A percentile compares a stretch with the other conserved stretches of the same genome.
Evolutionary conservation across 75 land plant genomes (phyloP).

Genomic region (Selaginella moellendorffii): DNA sequence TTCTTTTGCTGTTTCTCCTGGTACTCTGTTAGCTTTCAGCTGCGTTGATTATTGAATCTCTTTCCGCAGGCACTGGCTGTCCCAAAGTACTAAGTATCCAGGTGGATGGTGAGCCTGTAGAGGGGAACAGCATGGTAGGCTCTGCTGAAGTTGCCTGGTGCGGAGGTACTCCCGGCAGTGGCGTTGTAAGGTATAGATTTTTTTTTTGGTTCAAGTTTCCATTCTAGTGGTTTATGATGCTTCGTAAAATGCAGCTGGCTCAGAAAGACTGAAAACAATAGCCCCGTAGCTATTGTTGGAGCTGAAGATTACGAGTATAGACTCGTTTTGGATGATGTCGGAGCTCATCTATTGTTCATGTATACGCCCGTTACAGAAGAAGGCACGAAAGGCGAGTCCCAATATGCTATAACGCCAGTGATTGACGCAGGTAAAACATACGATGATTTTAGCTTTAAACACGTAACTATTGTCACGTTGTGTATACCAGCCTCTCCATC

Average conservation of each 20-base stretch:
- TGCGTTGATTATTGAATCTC: background rate
- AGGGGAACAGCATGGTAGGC: constrained; percentile 61
- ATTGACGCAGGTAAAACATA: constrained; percentile 69
- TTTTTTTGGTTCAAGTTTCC: background rate
- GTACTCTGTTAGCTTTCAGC: constrained; percentile 18
- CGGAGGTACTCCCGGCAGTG: constrained; percentile 87
- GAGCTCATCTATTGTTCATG: constrained; percentile 74
- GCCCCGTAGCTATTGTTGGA: constrained; percentile 68
- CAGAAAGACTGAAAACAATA: constrained; percentile 55
- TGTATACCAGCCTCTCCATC: constrained; percentile 50
- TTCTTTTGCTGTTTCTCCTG: constrained; percentile 68
- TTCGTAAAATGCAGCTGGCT: constrained; percentile 45
- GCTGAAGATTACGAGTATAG: constrained; percentile 80
- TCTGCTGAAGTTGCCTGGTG: constrained; percentile 88
- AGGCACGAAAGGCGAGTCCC: constrained; percentile 85
- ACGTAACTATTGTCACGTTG: background rate
- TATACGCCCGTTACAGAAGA: constrained; percentile 95
- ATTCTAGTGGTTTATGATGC: too few species aligned
- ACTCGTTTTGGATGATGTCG: constrained; percentile 65
- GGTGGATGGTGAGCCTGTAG: constrained; percentile 76
- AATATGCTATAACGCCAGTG: constrained; percentile 62
- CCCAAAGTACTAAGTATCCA: constrained; percentile 64
- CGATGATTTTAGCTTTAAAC: background rate
- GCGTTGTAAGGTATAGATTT: constrained; percentile 69
- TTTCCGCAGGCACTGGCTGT: constrained; percentile 47